A percentile compares a stretch with the other conserved stretches of the same genome.
Conservation (phyloP, 2,329 filamentous ascomycete genomes). For the Xylariaceae sp. region DNA sequence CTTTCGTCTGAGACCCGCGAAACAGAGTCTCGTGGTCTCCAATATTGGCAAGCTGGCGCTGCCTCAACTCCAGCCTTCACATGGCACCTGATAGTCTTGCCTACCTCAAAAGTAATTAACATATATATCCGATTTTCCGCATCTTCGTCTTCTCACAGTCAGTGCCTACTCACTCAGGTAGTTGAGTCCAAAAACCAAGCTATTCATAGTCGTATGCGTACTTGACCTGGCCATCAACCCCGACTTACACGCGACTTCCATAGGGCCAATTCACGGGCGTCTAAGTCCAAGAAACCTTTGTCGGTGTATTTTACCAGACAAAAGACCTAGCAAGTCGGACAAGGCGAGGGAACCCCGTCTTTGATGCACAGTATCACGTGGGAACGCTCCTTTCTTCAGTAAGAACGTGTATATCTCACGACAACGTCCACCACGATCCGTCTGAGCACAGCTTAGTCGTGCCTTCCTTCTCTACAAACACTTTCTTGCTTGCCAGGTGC, state of each 20-base stretch:
- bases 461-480: no score
- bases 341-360: slow-evolving; percentile 15
- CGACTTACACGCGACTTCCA: background rate
- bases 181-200: background rate
- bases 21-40: background rate
- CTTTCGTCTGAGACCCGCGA: slow-evolving; percentile 4
- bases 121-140: background rate
- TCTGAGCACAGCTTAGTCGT: no score
- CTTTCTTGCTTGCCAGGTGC: no score
- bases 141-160: background rate
- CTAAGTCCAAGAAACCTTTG: slow-evolving; percentile 11
- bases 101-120: background rate
- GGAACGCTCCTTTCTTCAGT: slow-evolving; percentile 5
- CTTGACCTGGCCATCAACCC: background rate
- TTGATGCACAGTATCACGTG: slow-evolving; percentile 11
- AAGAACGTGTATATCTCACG: background rate
- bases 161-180: background rate
- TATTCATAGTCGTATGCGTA: background rate
- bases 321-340: background rate
- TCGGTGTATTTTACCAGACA: slow-evolving; percentile 12
- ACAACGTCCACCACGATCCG: background rate
- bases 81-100: slow-evolving; percentile 11
- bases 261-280: background rate
- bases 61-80: slow-evolving; percentile 13
- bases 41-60: slow-evolving; percentile 12